phyloP scores from a whole-genome alignment of 1,284 basidiomycete species.

The Leucoagaricus sp. region DNA sequence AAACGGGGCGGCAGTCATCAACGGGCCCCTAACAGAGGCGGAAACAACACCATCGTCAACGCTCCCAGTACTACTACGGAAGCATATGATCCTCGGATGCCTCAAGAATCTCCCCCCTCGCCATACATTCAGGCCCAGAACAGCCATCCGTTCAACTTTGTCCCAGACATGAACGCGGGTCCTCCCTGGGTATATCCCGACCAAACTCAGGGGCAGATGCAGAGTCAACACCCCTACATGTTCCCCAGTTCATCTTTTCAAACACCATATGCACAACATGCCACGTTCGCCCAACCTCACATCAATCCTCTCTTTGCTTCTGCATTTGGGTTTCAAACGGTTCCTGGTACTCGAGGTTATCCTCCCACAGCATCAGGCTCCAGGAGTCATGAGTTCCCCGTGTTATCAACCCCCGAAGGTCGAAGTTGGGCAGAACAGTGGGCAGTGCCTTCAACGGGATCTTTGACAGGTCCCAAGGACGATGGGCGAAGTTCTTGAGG shows the following conservation, averaged over 20 bases:
- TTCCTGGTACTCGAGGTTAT: constrained; percentile 1
- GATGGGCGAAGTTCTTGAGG: background rate
- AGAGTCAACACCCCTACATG: constrained; percentile 10
- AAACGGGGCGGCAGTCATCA: constrained; percentile 17
- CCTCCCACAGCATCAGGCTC: background rate
- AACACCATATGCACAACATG: background rate
- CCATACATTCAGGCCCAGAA: constrained; percentile 1
- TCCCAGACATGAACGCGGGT: background rate
- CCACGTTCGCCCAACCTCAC: constrained; percentile 67
- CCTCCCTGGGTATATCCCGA: constrained; percentile 16
- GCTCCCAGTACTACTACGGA: background rate
- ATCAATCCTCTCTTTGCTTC: constrained; percentile 77
- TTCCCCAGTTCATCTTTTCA: constrained; percentile 9
- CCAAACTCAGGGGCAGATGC: background rate
- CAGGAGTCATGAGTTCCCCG: no score
- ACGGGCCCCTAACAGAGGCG: background rate
- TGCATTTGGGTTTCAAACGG: constrained; percentile 47
- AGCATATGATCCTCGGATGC: constrained; percentile 15
- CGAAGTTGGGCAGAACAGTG: constrained; percentile 4
- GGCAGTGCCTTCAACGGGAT: background rate
- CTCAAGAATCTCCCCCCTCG: constrained; percentile 3
- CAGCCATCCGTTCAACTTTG: background rate
- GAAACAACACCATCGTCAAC: background rate
- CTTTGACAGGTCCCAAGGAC: background rate
- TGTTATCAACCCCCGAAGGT: background rate